Evolutionary conservation across 345 rosid genomes (phyloP).

Genomic region (Rubroshorea leprosula): DNA sequence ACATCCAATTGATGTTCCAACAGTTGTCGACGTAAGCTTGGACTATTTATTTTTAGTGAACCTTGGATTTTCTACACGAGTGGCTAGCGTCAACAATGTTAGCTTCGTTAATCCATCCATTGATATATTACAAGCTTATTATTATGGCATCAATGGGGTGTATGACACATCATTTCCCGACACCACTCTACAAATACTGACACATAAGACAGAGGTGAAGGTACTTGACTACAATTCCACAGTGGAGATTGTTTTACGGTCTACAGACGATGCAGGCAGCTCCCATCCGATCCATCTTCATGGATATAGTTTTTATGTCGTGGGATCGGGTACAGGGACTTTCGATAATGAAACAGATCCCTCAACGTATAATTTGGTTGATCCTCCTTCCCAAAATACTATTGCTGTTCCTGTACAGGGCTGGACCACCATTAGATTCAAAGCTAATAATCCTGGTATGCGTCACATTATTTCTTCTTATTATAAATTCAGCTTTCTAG

Average conservation of each 20-base stretch:
- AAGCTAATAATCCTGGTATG: slow-evolving; percentile 23
- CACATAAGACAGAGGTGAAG: too few relatives aligned
- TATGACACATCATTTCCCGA: slow-evolving; percentile 13
- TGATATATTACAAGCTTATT: too few relatives aligned
- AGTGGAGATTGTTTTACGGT: slow-evolving; percentile 25
- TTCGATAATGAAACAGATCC: slow-evolving; percentile 17
- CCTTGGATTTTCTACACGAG: too few relatives aligned
- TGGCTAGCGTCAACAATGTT: not conserved
- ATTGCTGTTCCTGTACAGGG: slow-evolving; percentile 14
- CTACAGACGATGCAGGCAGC: not conserved
- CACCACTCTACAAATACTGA: not conserved
- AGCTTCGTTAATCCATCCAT: too few relatives aligned
- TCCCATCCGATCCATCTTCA: slow-evolving; percentile 33
- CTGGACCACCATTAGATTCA: slow-evolving; percentile 25
- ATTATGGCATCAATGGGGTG: too few relatives aligned
- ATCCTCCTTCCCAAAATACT: slow-evolving; percentile 23
- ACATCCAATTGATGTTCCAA: too few relatives aligned
- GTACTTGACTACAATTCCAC: slow-evolving; percentile 17
- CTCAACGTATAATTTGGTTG: slow-evolving; percentile 17
- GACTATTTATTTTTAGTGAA: too few relatives aligned
- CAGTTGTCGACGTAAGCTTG: too few relatives aligned
- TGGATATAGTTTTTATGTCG: slow-evolving; percentile 29
- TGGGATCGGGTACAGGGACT: slow-evolving; percentile 21
- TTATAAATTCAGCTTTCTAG: too few relatives aligned
- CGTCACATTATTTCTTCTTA: not conserved